A percentile compares a stretch with the other conserved stretches of the same genome.
Evolutionary conservation across 306 rosid species (phyloP).

Genomic region (Sindora glabra): DNA sequence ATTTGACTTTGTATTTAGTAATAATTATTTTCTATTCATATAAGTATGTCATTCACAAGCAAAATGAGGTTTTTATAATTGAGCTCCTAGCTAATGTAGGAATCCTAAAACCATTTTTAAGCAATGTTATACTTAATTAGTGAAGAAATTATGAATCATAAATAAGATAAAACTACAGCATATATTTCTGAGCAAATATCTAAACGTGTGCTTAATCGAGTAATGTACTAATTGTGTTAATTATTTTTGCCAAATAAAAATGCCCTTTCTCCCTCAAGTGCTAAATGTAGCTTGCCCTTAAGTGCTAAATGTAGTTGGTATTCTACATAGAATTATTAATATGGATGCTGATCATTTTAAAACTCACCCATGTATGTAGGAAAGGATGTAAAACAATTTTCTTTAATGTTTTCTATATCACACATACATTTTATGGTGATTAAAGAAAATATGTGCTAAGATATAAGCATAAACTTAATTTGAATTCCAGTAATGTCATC

Average conservation of each 20-base stretch:
- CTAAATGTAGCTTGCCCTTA: constrained; percentile 41
- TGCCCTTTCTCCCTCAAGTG: constrained; percentile 43
- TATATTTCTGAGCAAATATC: constrained; percentile 58
- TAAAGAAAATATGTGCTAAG: no score
- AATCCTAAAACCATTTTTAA: constrained; percentile 12
- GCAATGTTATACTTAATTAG: constrained; percentile 31
- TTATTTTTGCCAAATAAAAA: constrained; percentile 49
- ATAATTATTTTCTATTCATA: neutral
- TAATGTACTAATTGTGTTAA: constrained; percentile 54
- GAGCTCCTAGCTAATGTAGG: constrained; percentile 17
- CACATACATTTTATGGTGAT: neutral
- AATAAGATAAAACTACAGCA: constrained; percentile 59
- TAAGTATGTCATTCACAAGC: neutral
- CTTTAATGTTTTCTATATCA: neutral
- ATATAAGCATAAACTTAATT: no score
- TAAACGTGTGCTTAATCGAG: constrained; percentile 65
- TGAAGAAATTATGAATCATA: constrained; percentile 21
- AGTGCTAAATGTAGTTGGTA: no score
- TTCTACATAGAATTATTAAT: constrained; percentile 24
- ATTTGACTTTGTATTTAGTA: neutral
- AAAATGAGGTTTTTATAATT: constrained; percentile 7
- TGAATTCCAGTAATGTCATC: no score
- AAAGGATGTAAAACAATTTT: constrained; percentile 57
- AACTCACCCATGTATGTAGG: constrained; percentile 45
- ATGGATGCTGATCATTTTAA: constrained; percentile 59